Base-by-base conservation (phyloP, 352 stramenopile genomes). In the Sclerospora graminicola region DNA sequence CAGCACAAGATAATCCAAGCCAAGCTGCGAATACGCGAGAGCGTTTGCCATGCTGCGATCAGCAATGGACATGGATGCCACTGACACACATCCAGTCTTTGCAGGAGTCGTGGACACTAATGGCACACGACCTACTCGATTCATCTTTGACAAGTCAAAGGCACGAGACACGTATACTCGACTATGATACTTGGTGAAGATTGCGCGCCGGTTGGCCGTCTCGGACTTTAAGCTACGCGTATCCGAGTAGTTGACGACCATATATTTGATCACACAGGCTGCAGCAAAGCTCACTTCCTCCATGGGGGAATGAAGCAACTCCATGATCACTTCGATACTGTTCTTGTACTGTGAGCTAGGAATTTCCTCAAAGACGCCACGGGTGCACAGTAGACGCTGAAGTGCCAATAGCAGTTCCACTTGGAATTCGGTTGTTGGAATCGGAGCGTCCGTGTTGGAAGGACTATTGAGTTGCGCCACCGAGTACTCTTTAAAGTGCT, bases 161-260 rank as follows among this genome's bases (percentile, higher is more conserved):
- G 73, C 75, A 6, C 81, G 78, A 35, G 79, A 77, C 1, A 93
- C 74, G 51, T 90, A 93, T 30, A 88, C 54, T n/a, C 66, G 69
- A 31, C 73, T 69, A 50, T 88, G 81, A 37, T 89, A 85, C 49
- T 89, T 88, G 1, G 81, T 84, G 40, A 93, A 93, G 18, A 90
- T 76, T 19, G 78, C 69, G 27, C 77, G 75, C 14, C 81, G 78
- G 47, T 93, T 93, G 30, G 79, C 71, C 8, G 75, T 82, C 47
- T 93, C 81, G 1, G 79, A 86, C 48, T 89, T 93, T 45, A 90
- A 69, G 33, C 77, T 93, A 24, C 73, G 63, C 15, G 79, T 87
- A 48, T 87, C 76, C n/a, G 81, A 89, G 58, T 90, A 93, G 53
- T 93, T 93, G 48, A 93, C 72, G 32, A 89, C 78, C 81, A 93